Percentiles rank a stretch among this genome's conserved stretches.
Conservation (phyloP, 495 filamentous ascomycete genomes). For the Aspergillus sclerotioniger region DNA sequence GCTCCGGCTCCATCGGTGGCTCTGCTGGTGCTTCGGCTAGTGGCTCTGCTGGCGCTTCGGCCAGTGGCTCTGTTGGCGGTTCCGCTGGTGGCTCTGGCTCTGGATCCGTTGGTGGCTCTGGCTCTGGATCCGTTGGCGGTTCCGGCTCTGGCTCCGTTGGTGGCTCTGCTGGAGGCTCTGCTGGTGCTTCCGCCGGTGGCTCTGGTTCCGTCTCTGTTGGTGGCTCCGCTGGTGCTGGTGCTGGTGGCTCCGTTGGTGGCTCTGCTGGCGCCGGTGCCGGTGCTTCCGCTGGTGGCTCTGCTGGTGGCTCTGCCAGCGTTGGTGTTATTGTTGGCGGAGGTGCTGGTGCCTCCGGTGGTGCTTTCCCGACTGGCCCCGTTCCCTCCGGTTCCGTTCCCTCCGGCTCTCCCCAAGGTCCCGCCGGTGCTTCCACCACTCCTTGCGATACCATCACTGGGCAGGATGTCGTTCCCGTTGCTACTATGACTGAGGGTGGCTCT, state of each 20-base stretch:
- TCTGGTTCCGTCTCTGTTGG: constrained; percentile 4
- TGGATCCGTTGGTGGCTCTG: background rate
- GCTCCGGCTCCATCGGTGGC: background rate
- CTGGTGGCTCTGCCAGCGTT: background rate
- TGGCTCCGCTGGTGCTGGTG: background rate
- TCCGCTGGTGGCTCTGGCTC: constrained; percentile 7
- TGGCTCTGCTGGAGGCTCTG: background rate
- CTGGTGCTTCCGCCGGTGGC: constrained; percentile 11
- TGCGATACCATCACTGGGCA: constrained; percentile 23
- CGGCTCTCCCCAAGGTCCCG: background rate
- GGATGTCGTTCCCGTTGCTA: constrained; percentile 16
- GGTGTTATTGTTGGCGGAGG: background rate
- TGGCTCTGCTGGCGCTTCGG: background rate
- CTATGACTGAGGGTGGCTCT: constrained; percentile 11
- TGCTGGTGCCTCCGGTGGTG: background rate
- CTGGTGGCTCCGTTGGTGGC: background rate
- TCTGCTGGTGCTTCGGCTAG: background rate
- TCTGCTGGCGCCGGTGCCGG: background rate
- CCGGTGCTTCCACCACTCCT: constrained; percentile 12
- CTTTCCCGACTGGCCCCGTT: background rate
- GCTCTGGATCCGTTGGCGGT: background rate
- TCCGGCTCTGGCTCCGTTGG: background rate
- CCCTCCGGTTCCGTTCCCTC: constrained; percentile 7
- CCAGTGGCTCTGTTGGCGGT: constrained; percentile 10
- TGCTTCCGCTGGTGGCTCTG: background rate